Evolutionary conservation across 116 monocot genomes (phyloP), one percentile per base, ranked within the genome.

Genomic region (Dioscorea cayenensis): DNA sequence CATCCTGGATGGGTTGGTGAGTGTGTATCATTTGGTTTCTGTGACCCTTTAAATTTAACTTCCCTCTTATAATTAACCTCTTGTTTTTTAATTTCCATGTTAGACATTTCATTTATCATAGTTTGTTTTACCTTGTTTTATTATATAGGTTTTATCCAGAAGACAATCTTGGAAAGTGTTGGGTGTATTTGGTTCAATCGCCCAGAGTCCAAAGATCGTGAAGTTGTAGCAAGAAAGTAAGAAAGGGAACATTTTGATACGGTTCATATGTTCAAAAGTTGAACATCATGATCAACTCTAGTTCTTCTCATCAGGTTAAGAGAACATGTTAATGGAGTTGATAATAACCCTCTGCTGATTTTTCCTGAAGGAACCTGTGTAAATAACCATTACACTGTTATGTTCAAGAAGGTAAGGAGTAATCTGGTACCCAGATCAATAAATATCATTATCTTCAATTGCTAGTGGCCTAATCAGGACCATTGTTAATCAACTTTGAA

Each of bases 311-410:
- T 11, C 76, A 97, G 97, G 83, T 71, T 97, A 81, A 70, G 97
- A 67, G 86, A 86, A 35, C 97, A 97, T 74, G 73, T 83, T 66
- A 82, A 88, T 79, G 81, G 84, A 62, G 77, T 70, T 49, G 93
- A 97, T 69, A 93, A 81, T 77, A 97, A 97, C 38, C 97, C 93
- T 75, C 86, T 97, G 75, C 76, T 97, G 67, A 97, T 97, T 83
- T 97, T 97, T 77, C 97, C 97, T 43, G 97, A 97, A 90, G 97
- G 97, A 83, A 97, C 97, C 52, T 97, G 97, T 75, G 97, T 97
- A 23, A 97, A 97, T 73, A 97, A 97, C 66, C 90, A 92, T 48
- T 97, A 97, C 38, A 97, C 90, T 74, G 97, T 97, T 37, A 97
- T 97, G 97, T 97, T 97, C 83, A 97, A 97, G 76, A 97, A 97